These are phyloP conservation scores for Trichosporon ovoides DNA, from an alignment of 1,284 basidiomycete genomes.

Conservation along the genomic window DNA sequence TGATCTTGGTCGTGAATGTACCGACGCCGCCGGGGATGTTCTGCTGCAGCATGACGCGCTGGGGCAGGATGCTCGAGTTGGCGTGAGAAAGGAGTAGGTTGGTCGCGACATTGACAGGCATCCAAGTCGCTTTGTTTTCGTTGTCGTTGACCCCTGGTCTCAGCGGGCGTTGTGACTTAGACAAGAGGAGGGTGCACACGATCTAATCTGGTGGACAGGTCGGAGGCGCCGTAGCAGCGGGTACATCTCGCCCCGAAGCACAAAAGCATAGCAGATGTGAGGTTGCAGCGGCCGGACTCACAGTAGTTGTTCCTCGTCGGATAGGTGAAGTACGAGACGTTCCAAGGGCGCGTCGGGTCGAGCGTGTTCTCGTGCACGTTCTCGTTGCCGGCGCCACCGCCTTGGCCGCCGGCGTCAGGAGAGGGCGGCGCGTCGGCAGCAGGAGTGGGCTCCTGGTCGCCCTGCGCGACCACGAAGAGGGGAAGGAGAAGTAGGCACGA, in stretches of 20 bases:
- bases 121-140: slow-evolving; percentile 16
- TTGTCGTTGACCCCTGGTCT: slow-evolving; percentile 20
- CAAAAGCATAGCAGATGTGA: background rate
- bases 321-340: slow-evolving; percentile 8
- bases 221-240: background rate
- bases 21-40: slow-evolving; percentile 14
- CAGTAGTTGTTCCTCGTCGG: slow-evolving; percentile 17
- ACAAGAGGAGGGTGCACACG: too few species aligned
- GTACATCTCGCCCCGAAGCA: background rate
- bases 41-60: slow-evolving; percentile 9
- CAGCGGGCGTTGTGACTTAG: background rate
- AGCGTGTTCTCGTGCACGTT: background rate
- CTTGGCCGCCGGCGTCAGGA: background rate
- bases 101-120: slow-evolving; percentile 11
- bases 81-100: slow-evolving; percentile 15
- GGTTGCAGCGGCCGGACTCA: background rate
- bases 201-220: too few species aligned
- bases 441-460: too few species aligned
- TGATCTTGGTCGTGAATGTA: slow-evolving; percentile 7
- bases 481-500: too few species aligned
- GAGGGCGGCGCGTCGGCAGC: too few species aligned
- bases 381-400: background rate
- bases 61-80: background rate
- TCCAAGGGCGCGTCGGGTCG: slow-evolving; percentile 5
- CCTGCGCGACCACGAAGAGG: too few species aligned